Evolutionary conservation across 805 yeast species (phyloP).

Genomic region (Saturnispora mendoncae): DNA sequence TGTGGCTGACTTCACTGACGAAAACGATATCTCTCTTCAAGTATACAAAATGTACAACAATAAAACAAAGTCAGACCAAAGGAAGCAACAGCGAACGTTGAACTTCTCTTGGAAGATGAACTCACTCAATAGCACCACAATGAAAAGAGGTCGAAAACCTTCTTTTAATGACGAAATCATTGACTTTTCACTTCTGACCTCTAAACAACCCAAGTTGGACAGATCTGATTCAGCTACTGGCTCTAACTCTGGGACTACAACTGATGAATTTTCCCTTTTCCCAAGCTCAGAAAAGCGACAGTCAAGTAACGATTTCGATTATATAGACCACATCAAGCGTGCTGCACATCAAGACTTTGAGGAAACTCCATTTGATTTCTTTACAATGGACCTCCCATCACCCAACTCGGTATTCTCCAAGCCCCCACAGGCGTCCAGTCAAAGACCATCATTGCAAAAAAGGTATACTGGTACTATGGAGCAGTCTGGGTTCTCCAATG

Average conservation of each 20-base stretch:
- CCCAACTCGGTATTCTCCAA: conserved; percentile 16
- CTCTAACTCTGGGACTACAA: background rate
- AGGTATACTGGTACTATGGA: background rate
- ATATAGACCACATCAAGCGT: conserved; percentile 30
- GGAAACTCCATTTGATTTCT: conserved; percentile 10
- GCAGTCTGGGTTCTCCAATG: background rate
- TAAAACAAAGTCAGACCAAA: conserved; percentile 24
- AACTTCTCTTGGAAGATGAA: conserved; percentile 31
- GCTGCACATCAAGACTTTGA: conserved; percentile 29
- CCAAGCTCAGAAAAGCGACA: background rate
- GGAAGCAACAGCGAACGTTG: conserved; percentile 29
- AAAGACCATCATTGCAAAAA: background rate
- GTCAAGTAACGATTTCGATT: conserved; percentile 21
- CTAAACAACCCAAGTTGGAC: conserved; percentile 6
- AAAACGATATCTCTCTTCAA: conserved; percentile 25
- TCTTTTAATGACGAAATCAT: conserved; percentile 9
- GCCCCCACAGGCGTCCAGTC: background rate
- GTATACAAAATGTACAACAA: conserved; percentile 31
- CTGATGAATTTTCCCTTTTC: background rate
- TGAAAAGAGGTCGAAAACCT: conserved; percentile 15
- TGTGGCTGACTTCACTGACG: conserved; percentile 20
- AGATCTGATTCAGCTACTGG: conserved; percentile 2
- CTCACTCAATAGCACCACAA: conserved; percentile 21
- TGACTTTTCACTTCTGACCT: conserved; percentile 4
- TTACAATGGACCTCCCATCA: conserved; percentile 11